Evolutionary conservation across 345 rosid genomes (phyloP).

Genomic region (Balakata baccata): DNA sequence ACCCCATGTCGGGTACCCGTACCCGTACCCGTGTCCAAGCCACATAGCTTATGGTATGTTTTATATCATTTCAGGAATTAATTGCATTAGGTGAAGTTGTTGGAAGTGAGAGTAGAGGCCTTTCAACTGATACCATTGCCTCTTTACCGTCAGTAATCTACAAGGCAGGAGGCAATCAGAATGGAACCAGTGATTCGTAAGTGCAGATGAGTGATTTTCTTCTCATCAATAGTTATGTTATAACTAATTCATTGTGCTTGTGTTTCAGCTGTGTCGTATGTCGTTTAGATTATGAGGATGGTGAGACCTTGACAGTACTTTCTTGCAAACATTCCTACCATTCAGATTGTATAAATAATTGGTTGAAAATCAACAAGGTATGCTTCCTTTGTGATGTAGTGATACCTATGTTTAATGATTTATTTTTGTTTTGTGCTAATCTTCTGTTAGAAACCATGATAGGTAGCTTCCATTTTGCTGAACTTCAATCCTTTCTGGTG

Average conservation of each 20-base stretch:
- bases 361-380: conserved; percentile 97
- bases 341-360: conserved; percentile 83
- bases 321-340: conserved; percentile 95
- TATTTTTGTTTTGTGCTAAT: neutral
- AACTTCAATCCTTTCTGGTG: neutral
- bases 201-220: conserved; percentile 27
- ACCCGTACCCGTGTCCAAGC: too few species aligned
- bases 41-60: too few species aligned
- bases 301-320: conserved; percentile 71
- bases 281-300: conserved; percentile 84
- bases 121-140: conserved; percentile 73
- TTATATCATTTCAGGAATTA: conserved; percentile 56
- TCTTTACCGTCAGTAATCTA: conserved; percentile 69
- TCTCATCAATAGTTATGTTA: conserved; percentile 7
- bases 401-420: neutral
- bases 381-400: neutral
- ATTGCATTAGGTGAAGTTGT: conserved; percentile 86
- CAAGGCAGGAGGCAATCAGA: conserved; percentile 67
- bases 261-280: conserved; percentile 84
- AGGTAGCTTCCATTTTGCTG: neutral
- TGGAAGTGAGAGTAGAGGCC: conserved; percentile 93
- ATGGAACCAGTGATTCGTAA: conserved; percentile 85
- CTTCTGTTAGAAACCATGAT: neutral
- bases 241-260: conserved; percentile 12
- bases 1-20: too few species aligned